Conservation (phyloP, 192 early-diverging fungal genomes). For the Coemansia sp. region DNA sequence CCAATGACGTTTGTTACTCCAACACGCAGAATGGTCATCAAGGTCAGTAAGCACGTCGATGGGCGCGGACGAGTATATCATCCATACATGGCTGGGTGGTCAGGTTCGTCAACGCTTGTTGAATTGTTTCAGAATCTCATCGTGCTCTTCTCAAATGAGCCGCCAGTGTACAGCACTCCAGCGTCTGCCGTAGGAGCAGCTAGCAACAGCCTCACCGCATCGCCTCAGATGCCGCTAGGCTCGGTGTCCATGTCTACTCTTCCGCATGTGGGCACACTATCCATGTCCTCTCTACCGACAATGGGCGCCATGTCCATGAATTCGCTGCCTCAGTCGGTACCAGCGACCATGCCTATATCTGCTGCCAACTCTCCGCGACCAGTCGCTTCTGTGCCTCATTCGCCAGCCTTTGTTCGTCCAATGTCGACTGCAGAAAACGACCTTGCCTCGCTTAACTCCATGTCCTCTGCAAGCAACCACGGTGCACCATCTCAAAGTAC, state of each 20-base stretch:
- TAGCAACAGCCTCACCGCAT: conserved; percentile 4
- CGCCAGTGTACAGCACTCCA: conserved; percentile 47
- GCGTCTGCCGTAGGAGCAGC: conserved; percentile 26
- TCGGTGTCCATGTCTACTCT: conserved; percentile 32
- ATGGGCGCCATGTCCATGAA: conserved; percentile 23
- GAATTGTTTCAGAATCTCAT: conserved; percentile 39
- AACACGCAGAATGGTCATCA: conserved; percentile 84
- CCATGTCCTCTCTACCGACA: conserved; percentile 24
- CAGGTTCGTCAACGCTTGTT: conserved; percentile 25
- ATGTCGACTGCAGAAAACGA: conserved; percentile 20
- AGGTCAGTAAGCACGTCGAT: conserved; percentile 82
- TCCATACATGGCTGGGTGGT: conserved; percentile 80
- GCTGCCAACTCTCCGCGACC: background rate
- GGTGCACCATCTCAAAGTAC: background rate
- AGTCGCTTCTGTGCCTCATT: conserved; percentile 4
- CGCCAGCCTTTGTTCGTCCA: conserved; percentile 30
- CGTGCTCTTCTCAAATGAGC: conserved; percentile 48
- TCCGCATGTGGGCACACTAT: conserved; percentile 20
- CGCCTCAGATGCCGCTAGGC: conserved; percentile 14
- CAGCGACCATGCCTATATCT: conserved; percentile 15
- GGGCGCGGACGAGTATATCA: conserved; percentile 78
- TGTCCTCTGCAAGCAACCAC: background rate
- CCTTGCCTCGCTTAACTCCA: conserved; percentile 14
- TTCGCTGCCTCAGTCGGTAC: conserved; percentile 20
- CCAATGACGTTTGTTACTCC: conserved; percentile 87